Evolutionary conservation across 306 rosid species (phyloP).

Genomic region (Cicer bijugum): DNA sequence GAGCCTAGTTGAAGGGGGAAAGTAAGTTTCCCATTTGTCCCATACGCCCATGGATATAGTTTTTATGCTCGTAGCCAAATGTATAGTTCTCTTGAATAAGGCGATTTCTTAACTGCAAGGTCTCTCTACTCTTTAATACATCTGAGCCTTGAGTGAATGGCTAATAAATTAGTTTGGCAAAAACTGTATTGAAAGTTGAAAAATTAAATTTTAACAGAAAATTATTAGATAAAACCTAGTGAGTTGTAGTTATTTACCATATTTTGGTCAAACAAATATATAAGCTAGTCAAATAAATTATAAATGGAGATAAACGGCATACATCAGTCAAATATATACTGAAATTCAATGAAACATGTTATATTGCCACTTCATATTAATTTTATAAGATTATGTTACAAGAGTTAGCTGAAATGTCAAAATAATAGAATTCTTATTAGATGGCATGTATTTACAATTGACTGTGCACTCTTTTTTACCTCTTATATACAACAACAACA

Average conservation of each 20-base stretch:
- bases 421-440: not conserved
- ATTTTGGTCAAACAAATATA: not conserved
- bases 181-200: not conserved
- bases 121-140: not conserved
- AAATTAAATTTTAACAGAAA: not conserved
- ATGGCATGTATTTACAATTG: not conserved
- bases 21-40: slow-evolving; percentile 65
- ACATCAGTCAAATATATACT: not conserved
- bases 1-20: slow-evolving; percentile 94
- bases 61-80: slow-evolving; percentile 14
- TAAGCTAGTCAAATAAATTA: not conserved
- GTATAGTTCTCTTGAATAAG: not conserved
- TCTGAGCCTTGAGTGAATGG: not conserved
- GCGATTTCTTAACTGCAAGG: not conserved
- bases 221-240: not conserved
- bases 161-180: not conserved
- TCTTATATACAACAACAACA: not conserved
- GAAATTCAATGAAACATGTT: not conserved
- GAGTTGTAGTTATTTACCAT: not conserved
- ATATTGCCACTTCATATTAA: not conserved
- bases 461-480: not conserved
- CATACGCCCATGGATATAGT: not conserved
- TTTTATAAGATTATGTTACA: not conserved
- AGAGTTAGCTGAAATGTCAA: not conserved
- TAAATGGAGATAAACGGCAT: not conserved